Evolutionary conservation across 1,139 yeast genomes (phyloP).

Genomic region (Debaryomyces subglobosus): DNA sequence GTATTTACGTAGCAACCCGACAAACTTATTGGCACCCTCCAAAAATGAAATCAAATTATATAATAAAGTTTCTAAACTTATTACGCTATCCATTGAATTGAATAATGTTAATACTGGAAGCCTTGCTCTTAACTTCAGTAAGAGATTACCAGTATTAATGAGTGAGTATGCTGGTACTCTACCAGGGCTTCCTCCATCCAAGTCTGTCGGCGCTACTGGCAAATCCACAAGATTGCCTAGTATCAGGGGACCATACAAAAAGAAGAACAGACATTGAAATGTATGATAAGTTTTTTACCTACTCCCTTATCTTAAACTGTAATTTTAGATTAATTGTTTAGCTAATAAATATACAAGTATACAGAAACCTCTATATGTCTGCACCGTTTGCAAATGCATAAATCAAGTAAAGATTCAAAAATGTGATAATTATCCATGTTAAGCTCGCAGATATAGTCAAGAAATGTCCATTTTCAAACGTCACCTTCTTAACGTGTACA

Average conservation of each 20-base stretch:
- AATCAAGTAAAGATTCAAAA: slow-evolving; percentile 73
- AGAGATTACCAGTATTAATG: slow-evolving; percentile 67
- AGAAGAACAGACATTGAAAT: slow-evolving; percentile 28
- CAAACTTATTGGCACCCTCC: slow-evolving; percentile 33
- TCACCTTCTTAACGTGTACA: slow-evolving; percentile 19
- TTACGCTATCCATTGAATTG: slow-evolving; percentile 34
- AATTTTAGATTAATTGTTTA: slow-evolving; percentile 1
- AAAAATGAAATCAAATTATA: slow-evolving; percentile 33
- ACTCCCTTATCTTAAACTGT: not conserved
- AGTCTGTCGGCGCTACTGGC: slow-evolving; percentile 14
- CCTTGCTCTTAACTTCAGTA: slow-evolving; percentile 39
- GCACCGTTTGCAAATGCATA: slow-evolving; percentile 70
- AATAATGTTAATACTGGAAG: slow-evolving; percentile 30
- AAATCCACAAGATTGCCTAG: slow-evolving; percentile 41
- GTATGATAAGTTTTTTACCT: not conserved
- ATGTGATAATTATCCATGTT: slow-evolving; percentile 74
- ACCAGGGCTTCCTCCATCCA: slow-evolving; percentile 56
- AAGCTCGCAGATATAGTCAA: slow-evolving; percentile 57
- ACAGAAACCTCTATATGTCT: slow-evolving; percentile 41
- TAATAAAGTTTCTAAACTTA: slow-evolving; percentile 46
- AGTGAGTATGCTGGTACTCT: slow-evolving; percentile 78
- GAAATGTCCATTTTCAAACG: slow-evolving; percentile 66
- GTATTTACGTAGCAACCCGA: slow-evolving; percentile 36
- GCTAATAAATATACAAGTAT: slow-evolving; percentile 4
- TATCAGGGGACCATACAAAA: slow-evolving; percentile 45